Conservation (phyloP, 306 rosid genomes). For the Macrotyloma uniflorum region DNA sequence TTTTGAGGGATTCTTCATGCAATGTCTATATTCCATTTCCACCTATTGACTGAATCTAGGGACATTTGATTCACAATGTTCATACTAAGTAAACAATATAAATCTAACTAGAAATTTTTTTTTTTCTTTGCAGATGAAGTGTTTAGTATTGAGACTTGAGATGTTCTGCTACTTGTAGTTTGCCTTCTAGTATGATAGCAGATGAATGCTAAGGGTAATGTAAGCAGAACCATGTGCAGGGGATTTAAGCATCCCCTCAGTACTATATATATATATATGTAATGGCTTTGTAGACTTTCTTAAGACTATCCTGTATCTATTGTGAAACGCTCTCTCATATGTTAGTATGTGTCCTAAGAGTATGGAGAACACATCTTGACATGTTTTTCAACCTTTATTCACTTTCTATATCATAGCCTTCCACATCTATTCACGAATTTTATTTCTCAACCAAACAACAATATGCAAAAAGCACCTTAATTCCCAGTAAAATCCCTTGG, state of each 20-base stretch:
- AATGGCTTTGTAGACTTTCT: conserved; percentile 31
- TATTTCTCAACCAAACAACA: conserved; percentile 2
- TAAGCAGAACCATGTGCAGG: conserved; percentile 34
- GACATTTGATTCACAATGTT: not conserved
- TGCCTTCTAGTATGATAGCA: conserved; percentile 43
- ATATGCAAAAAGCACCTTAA: not conserved
- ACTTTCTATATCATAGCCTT: not conserved
- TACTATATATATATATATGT: conserved; percentile 4
- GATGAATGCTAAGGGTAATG: conserved; percentile 37
- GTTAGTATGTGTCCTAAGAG: conserved; percentile 26
- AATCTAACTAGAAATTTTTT: not conserved
- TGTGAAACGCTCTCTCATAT: conserved; percentile 27
- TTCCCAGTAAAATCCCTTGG: not conserved
- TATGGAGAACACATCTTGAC: conserved; percentile 22
- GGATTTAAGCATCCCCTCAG: conserved; percentile 34
- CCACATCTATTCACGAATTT: not conserved
- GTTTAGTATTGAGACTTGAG: conserved; percentile 31
- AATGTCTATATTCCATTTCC: not conserved
- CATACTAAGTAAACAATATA: not conserved
- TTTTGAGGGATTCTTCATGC: too few relatives aligned
- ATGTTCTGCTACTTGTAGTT: conserved; percentile 33
- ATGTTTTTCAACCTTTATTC: conserved; percentile 2
- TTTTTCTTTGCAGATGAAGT: conserved; percentile 44
- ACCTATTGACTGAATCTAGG: not conserved
- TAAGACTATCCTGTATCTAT: conserved; percentile 38